A percentile compares a stretch with the other conserved stretches of the same genome.
Evolutionary conservation across 176 grass and related monocot species (phyloP).

Genomic region (Musa beccarii): DNA sequence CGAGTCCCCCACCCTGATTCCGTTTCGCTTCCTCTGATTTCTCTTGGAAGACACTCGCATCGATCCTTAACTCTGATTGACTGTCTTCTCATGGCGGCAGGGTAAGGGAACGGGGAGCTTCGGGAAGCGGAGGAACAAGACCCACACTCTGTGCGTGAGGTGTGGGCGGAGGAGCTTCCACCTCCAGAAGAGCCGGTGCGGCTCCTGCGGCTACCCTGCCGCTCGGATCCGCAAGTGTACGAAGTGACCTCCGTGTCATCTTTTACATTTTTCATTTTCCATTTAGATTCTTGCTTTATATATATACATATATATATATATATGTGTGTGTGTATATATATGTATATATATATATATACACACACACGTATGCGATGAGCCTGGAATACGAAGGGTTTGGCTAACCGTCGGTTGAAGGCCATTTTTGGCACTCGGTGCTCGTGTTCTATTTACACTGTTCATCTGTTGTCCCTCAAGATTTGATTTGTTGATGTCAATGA

Average conservation of each 20-base stretch:
- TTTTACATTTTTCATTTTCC: not conserved
- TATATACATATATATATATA: too few species aligned
- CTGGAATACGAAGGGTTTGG: too few species aligned
- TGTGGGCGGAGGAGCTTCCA: slow-evolving; percentile 11
- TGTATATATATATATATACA: too few species aligned
- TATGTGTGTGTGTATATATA: too few species aligned
- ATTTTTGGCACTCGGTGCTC: too few species aligned
- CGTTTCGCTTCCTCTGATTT: not conserved
- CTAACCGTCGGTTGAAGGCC: too few species aligned
- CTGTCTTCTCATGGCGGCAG: not conserved
- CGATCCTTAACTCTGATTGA: not conserved
- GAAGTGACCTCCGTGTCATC: not conserved
- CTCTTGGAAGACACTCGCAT: not conserved
- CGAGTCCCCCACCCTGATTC: not conserved
- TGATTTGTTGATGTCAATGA: too few species aligned
- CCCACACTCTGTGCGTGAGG: slow-evolving; percentile 23
- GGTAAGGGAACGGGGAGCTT: slow-evolving; percentile 29
- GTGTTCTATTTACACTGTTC: too few species aligned
- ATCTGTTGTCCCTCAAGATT: too few species aligned
- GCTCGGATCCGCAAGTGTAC: slow-evolving; percentile 28
- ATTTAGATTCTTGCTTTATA: too few species aligned
- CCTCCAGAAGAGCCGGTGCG: slow-evolving; percentile 21
- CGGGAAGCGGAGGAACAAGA: slow-evolving; percentile 36
- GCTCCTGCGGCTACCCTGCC: slow-evolving; percentile 23
- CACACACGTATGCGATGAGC: too few species aligned